Evolutionary conservation across 495 filamentous ascomycete genomes (phyloP).

Genomic region (Aspergillus affinis): DNA sequence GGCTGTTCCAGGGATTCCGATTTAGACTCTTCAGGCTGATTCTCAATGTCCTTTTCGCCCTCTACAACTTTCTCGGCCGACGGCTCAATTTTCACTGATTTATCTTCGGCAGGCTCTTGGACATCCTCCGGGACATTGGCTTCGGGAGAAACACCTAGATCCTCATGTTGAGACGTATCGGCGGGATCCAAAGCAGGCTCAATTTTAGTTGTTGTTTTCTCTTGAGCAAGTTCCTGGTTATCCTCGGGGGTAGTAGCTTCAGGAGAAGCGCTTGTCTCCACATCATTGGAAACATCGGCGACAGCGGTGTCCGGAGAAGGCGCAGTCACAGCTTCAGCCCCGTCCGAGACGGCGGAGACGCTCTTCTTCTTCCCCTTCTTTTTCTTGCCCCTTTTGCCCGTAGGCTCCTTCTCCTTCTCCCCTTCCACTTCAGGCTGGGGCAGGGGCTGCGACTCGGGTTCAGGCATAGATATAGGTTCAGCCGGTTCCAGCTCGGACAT

Average conservation of each 20-base stretch:
- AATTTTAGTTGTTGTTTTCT: conserved; percentile 7
- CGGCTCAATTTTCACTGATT: conserved; percentile 2
- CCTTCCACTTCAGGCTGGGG: conserved; percentile 15
- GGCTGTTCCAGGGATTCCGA: neutral
- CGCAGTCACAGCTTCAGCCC: neutral
- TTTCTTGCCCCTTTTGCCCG: conserved; percentile 32
- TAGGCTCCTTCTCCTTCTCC: conserved; percentile 29
- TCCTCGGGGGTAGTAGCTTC: conserved; percentile 8
- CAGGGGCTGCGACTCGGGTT: neutral
- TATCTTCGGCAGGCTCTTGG: neutral
- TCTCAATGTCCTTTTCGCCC: neutral
- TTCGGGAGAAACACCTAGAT: neutral
- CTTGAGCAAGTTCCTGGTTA: conserved; percentile 9
- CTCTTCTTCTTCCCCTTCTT: conserved; percentile 32
- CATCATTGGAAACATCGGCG: neutral
- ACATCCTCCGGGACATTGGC: neutral
- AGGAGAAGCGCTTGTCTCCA: neutral
- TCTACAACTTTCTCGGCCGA: conserved; percentile 5
- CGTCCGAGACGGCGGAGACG: conserved; percentile 6
- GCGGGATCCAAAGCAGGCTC: neutral
- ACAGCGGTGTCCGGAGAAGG: neutral
- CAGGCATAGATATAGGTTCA: conserved; percentile 60
- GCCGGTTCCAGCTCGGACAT: neutral
- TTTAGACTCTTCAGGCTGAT: neutral
- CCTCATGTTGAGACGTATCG: neutral